Evolutionary conservation across 331 rosid genomes (phyloP).

Genomic region (Phaseolus coccineus): DNA sequence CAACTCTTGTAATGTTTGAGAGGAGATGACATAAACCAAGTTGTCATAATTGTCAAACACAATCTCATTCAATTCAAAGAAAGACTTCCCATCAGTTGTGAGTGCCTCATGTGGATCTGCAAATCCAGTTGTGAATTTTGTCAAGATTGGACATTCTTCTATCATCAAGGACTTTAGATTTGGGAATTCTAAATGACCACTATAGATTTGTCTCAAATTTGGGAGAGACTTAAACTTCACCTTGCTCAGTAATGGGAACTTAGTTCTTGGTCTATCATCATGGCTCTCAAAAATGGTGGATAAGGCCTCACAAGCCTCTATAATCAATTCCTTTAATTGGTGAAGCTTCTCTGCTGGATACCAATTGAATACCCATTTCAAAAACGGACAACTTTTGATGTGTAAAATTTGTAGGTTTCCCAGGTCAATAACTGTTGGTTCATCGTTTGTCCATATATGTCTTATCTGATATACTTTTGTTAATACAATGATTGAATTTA

Average conservation of each 20-base stretch:
- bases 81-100: background rate
- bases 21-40: background rate
- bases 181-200: too few species aligned
- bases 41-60: background rate
- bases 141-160: background rate
- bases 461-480: too few species aligned
- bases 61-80: background rate
- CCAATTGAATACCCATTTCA: rapidly evolving
- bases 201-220: too few species aligned
- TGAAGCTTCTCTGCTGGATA: background rate
- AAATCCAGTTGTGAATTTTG: background rate
- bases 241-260: background rate
- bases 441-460: rapidly evolving
- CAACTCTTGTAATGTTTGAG: background rate
- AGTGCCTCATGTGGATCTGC: too few species aligned
- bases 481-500: too few species aligned
- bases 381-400: background rate
- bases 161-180: background rate
- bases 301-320: background rate
- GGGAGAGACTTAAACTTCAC: background rate
- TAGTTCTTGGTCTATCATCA: background rate
- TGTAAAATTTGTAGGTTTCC: background rate
- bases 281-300: too few species aligned
- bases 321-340: background rate
- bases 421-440: background rate